These are phyloP conservation scores for Mortierella hygrophila DNA, from an alignment of 192 early-diverging fungal species.

Conservation along the genomic window DNA sequence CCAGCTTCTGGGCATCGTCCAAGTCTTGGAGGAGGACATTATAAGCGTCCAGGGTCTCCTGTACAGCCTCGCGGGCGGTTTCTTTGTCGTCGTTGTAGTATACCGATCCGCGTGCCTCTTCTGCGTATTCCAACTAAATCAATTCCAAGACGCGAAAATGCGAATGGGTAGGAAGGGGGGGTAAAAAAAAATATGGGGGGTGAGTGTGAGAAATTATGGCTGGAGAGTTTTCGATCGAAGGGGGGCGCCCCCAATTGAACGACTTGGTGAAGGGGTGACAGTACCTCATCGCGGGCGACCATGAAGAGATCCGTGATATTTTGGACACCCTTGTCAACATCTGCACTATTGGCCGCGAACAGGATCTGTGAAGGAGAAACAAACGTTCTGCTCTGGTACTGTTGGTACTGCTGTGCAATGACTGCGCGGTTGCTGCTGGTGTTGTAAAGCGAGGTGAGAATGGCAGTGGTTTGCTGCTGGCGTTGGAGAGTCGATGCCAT, in stretches of 20 bases:
- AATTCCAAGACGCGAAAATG: neutral
- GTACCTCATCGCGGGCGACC: constrained; percentile 52
- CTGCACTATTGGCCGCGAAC: constrained; percentile 10
- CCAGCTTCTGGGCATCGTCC: constrained; percentile 41
- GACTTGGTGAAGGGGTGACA: no score
- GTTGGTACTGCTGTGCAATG: constrained; percentile 11
- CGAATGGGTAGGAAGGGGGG: neutral
- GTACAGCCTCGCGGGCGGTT: constrained; percentile 50
- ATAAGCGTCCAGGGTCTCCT: constrained; percentile 43
- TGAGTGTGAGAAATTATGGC: neutral
- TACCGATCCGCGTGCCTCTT: constrained; percentile 58
- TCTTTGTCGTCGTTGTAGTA: constrained; percentile 60
- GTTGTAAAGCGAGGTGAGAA: neutral
- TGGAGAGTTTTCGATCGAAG: no score
- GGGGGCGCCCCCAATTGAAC: no score
- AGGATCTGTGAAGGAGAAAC: constrained; percentile 7
- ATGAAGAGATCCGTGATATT: constrained; percentile 48
- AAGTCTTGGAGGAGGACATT: constrained; percentile 35
- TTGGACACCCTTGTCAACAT: constrained; percentile 48
- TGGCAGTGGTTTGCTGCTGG: neutral
- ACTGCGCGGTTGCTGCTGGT: neutral
- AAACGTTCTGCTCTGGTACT: constrained; percentile 16
- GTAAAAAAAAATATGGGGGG: neutral
- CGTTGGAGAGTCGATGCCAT: neutral
- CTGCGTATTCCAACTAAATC: constrained; percentile 52